Conservation (phyloP, 1,284 basidiomycete species). For the Tausonia pullulans region DNA sequence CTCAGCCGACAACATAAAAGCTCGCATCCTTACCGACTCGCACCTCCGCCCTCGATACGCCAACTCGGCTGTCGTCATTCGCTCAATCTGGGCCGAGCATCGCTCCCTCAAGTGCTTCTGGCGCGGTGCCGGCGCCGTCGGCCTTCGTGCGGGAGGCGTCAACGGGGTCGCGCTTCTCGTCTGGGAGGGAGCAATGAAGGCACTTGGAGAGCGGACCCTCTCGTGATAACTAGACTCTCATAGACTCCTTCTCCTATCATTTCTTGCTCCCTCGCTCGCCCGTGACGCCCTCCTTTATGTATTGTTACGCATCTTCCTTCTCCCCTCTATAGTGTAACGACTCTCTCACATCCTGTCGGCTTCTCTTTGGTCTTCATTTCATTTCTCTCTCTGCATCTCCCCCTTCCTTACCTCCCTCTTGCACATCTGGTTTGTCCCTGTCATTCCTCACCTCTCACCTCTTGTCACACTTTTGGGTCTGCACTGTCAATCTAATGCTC, state of each 20-base stretch:
- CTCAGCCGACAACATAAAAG: background rate
- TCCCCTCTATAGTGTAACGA: too few species aligned
- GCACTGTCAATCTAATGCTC: too few species aligned
- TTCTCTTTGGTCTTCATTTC: too few species aligned
- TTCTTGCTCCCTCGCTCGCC: background rate
- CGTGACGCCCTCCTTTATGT: too few species aligned
- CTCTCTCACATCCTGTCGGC: too few species aligned
- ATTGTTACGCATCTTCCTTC: too few species aligned
- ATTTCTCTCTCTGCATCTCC: too few species aligned
- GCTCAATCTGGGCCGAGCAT: background rate
- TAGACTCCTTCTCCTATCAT: background rate
- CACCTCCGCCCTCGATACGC: background rate
- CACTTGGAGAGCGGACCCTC: background rate
- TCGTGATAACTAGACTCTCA: background rate
- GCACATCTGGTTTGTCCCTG: too few species aligned
- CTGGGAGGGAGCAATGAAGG: slow-evolving; percentile 4
- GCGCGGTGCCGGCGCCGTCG: background rate
- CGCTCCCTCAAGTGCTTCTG: background rate
- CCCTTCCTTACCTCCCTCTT: too few species aligned
- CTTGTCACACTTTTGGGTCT: too few species aligned
- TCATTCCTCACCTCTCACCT: too few species aligned
- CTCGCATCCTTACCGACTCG: background rate
- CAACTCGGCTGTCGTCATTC: background rate
- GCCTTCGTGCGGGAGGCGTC: background rate
- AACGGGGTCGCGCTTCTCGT: background rate